Evolutionary conservation across 306 rosid species (phyloP).

Genomic region (Notholithocarpus densiflorus): DNA sequence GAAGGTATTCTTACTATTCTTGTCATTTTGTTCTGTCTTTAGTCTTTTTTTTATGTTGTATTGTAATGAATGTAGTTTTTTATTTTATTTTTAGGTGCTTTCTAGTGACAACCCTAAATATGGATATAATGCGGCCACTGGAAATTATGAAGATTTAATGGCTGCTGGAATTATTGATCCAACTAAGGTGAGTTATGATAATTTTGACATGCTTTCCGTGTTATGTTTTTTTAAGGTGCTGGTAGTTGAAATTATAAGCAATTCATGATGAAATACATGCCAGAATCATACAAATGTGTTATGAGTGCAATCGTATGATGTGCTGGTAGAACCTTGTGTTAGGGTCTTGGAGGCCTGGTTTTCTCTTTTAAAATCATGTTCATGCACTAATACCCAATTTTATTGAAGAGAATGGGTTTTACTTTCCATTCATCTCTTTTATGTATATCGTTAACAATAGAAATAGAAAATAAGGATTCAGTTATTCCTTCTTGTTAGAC

Average conservation of each 20-base stretch:
- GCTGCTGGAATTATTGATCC: constrained; percentile 98
- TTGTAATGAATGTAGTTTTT: background rate
- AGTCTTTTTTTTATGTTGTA: background rate
- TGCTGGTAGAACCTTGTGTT: too few species aligned
- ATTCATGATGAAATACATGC: background rate
- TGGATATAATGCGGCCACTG: constrained; percentile 98
- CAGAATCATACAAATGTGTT: background rate
- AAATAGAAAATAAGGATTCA: too few species aligned
- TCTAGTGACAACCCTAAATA: constrained; percentile 66
- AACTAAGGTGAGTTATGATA: constrained; percentile 63
- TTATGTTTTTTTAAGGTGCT: background rate
- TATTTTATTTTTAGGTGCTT: constrained; percentile 50
- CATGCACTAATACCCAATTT: too few species aligned
- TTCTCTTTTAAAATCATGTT: too few species aligned
- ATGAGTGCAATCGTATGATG: background rate
- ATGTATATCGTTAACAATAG: too few species aligned
- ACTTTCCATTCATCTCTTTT: too few species aligned
- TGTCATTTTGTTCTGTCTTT: background rate
- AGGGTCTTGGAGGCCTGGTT: too few species aligned
- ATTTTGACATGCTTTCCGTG: background rate
- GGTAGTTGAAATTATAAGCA: background rate
- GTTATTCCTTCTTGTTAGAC: too few species aligned
- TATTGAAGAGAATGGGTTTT: too few species aligned
- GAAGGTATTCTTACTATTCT: constrained; percentile 52
- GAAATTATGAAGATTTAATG: constrained; percentile 95